Percentiles rank a stretch among this genome's conserved stretches.
Evolutionary conservation across 495 filamentous ascomycete genomes (phyloP).

Genomic region (Letharia lupina): DNA sequence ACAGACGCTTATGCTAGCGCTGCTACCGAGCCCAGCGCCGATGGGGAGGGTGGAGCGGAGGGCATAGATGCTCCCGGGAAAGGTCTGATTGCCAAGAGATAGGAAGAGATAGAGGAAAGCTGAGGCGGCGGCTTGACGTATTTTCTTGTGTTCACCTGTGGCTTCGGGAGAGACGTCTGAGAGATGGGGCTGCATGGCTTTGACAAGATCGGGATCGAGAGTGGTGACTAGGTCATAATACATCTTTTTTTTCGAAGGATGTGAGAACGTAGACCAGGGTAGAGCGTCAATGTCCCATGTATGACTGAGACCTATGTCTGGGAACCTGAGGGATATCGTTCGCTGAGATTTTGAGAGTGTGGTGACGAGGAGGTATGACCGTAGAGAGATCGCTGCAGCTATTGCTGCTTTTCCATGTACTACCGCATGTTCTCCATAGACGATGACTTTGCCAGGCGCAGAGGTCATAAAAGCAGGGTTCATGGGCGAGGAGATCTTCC

Average conservation of each 20-base stretch:
- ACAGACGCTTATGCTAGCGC: slow-evolving; percentile 86
- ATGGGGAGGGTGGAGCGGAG: slow-evolving; percentile 91
- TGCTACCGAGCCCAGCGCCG: slow-evolving; percentile 84
- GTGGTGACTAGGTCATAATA: slow-evolving; percentile 81
- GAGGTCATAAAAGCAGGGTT: slow-evolving; percentile 95
- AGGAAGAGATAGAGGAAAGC: slow-evolving; percentile 91
- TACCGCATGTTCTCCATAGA: slow-evolving; percentile 93
- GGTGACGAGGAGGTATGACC: slow-evolving; percentile 91
- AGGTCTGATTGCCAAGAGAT: slow-evolving; percentile 69
- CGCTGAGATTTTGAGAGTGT: slow-evolving; percentile 78
- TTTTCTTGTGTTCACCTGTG: slow-evolving; percentile 59
- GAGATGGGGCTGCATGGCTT: slow-evolving; percentile 69
- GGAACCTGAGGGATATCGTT: slow-evolving; percentile 76
- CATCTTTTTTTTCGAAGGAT: slow-evolving; percentile 77
- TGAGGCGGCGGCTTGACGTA: slow-evolving; percentile 68
- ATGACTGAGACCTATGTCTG: slow-evolving; percentile 77
- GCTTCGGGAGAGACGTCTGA: slow-evolving; percentile 54
- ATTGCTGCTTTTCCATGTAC: slow-evolving; percentile 95
- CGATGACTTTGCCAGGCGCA: slow-evolving; percentile 93
- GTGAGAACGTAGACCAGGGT: slow-evolving; percentile 74
- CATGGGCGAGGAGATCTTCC: slow-evolving; percentile 44
- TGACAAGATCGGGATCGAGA: slow-evolving; percentile 74
- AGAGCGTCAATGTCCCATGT: slow-evolving; percentile 86
- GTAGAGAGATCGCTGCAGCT: slow-evolving; percentile 85
- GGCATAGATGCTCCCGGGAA: slow-evolving; percentile 76